Conservation (phyloP, 2,329 filamentous ascomycete genomes). For the Dactylonectria macrodidyma region DNA sequence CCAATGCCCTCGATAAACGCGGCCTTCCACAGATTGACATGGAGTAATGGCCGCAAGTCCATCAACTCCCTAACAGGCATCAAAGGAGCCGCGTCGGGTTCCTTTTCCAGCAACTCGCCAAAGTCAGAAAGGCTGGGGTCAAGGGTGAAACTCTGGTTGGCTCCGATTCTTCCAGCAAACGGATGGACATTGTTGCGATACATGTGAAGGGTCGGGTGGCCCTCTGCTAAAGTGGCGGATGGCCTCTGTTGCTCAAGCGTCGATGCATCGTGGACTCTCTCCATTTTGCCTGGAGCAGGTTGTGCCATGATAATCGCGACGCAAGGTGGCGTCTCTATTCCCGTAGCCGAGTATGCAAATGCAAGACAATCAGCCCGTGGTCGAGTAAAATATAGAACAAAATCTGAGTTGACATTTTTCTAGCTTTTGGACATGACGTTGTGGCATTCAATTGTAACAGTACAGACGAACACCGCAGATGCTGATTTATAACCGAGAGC, state of each 20-base stretch:
- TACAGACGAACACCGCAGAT: slow-evolving; percentile 5
- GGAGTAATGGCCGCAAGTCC: slow-evolving; percentile 52
- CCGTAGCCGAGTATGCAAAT: too few relatives aligned
- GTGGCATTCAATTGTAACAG: background rate
- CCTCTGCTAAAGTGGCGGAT: background rate
- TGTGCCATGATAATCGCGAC: background rate
- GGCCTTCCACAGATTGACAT: slow-evolving; percentile 56
- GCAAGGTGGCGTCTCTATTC: background rate
- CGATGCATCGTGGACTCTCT: background rate
- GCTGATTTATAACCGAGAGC: slow-evolving; percentile 5
- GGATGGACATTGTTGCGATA: slow-evolving; percentile 35
- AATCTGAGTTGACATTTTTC: background rate
- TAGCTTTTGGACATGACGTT: background rate
- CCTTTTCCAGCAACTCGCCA: slow-evolving; percentile 43
- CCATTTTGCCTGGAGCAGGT: background rate
- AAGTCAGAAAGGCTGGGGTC: slow-evolving; percentile 16
- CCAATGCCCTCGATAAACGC: slow-evolving; percentile 57
- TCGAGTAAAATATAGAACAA: background rate
- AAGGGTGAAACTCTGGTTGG: slow-evolving; percentile 35
- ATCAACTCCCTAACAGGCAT: slow-evolving; percentile 55
- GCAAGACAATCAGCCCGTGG: background rate
- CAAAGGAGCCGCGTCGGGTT: slow-evolving; percentile 59
- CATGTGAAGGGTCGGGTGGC: background rate
- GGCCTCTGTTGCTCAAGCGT: background rate
- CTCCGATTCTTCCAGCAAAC: slow-evolving; percentile 41